Conservation (phyloP, 2,329 filamentous ascomycete species). For the Fusarium sp. region DNA sequence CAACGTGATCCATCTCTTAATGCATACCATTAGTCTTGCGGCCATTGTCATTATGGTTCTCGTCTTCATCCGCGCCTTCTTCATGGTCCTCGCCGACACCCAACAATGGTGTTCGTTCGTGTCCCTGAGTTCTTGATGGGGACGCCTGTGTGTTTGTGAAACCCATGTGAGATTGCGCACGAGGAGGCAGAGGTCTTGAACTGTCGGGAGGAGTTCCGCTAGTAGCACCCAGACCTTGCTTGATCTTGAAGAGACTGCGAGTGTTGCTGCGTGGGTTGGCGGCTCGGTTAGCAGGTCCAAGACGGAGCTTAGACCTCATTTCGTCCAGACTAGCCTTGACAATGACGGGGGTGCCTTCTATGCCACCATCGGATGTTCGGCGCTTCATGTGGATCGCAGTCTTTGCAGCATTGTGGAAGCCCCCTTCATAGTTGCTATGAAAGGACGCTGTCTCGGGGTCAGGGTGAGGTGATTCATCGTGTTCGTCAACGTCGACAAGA, state of each 20-base stretch:
- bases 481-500: slow-evolving; percentile 55
- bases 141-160: slow-evolving; percentile 20
- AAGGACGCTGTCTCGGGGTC: slow-evolving; percentile 51
- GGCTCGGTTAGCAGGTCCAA: slow-evolving; percentile 75
- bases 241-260: slow-evolving; percentile 74
- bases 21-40: slow-evolving; percentile 41
- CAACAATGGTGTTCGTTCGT: slow-evolving; percentile 49
- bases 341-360: slow-evolving; percentile 60
- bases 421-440: slow-evolving; percentile 52
- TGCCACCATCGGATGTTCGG: slow-evolving; percentile 66
- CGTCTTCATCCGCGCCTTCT: slow-evolving; percentile 33
- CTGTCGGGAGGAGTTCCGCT: slow-evolving; percentile 22
- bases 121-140: slow-evolving; percentile 13
- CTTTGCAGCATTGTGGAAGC: slow-evolving; percentile 60
- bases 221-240: slow-evolving; percentile 54
- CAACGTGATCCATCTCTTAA: slow-evolving; percentile 1
- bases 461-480: slow-evolving; percentile 49
- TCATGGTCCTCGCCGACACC: slow-evolving; percentile 41
- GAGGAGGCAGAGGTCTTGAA: slow-evolving; percentile 35
- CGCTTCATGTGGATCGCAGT: slow-evolving; percentile 70
- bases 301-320: slow-evolving; percentile 71
- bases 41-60: slow-evolving; percentile 2
- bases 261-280: slow-evolving; percentile 70
- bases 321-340: slow-evolving; percentile 71
- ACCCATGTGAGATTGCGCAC: slow-evolving; percentile 41